A percentile compares a stretch with the other conserved stretches of the same genome.
phyloP scores from a whole-genome alignment of 1,284 basidiomycete genomes.

The Fomitopsis palustris region DNA sequence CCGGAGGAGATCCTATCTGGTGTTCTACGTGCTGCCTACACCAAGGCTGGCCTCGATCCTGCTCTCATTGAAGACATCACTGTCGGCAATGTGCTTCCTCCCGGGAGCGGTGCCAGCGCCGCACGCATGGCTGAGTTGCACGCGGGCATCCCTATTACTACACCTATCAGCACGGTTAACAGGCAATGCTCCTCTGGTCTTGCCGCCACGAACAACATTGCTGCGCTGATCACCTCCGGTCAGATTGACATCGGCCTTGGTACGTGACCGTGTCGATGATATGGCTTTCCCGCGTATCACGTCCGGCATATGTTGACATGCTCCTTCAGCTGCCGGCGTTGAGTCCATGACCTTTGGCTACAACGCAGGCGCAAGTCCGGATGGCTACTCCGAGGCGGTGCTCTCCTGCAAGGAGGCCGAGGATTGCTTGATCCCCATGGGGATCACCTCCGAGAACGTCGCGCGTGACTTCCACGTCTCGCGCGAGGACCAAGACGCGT shows the following conservation, averaged over 20 bases:
- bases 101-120: conserved; percentile 84
- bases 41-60: conserved; percentile 69
- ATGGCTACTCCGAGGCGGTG: conserved; percentile 79
- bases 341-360: conserved; percentile 94
- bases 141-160: conserved; percentile 86
- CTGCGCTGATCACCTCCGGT: conserved; percentile 81
- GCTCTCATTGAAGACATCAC: conserved; percentile 84
- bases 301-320: background rate
- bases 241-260: conserved; percentile 94
- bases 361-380: conserved; percentile 68
- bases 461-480: conserved; percentile 75
- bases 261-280: conserved; percentile 30
- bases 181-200: conserved; percentile 94
- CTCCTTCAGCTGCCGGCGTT: conserved; percentile 76
- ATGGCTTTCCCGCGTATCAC: background rate
- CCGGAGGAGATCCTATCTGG: conserved; percentile 89
- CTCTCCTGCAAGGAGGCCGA: conserved; percentile 78
- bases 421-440: conserved; percentile 96
- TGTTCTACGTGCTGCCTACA: conserved; percentile 74
- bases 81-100: conserved; percentile 93
- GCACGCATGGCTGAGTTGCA: conserved; percentile 95
- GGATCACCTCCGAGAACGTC: conserved; percentile 96
- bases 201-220: conserved; percentile 86
- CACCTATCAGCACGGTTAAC: conserved; percentile 87
- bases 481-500: conserved; percentile 78